Base-by-base conservation (phyloP, 1,139 yeast genomes). In the Lodderomyces jiufengensis region DNA sequence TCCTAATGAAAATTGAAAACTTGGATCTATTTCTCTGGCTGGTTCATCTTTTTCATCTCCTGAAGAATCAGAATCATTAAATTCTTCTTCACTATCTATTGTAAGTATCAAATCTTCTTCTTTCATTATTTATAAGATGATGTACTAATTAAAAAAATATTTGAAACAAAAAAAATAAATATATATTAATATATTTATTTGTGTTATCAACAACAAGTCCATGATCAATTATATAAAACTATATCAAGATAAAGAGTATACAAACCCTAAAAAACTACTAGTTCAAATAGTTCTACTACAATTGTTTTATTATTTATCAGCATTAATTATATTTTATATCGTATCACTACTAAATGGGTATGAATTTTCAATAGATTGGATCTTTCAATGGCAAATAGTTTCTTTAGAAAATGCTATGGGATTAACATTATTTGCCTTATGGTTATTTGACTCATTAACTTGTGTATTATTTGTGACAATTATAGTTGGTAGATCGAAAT, bases 401-500 rank as follows among this genome's bases (percentile, higher is more conserved):
- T 71, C 87, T 9, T 67, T 80, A 46, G 86, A 84, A 39, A 87
- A 87, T 50, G 79, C 95, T 2, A 64, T 84, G 59, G 97, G 97
- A 0, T 66, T 88, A 55, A 78, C 84, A 0, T 61, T 90, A 32
- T 75, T 82, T 32, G 59, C 74, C 10, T 59, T 88, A 43, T 90
- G 97, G 97, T 66, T 90, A 10, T 61, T 86, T 38, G 95, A 85
- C 55, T 73, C 95, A 1, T 66, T 84, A 36, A 57, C 82, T 13
- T 81, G 90, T 51, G 96, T 88, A 2, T 60, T 86, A 12, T 87
- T 87, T 51, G 80, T 92, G 52, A 86, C 95, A 1, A 63, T 88
- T 4, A 80, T 90, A 15, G 95, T 92, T 12, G 97, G 97, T 0
- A 68, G 97, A 42, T 84, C 95, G 28, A 92, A 90, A 57, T 65